phyloP scores from a whole-genome alignment of 805 yeast genomes.

The Zygotorulaspora danielsina region DNA sequence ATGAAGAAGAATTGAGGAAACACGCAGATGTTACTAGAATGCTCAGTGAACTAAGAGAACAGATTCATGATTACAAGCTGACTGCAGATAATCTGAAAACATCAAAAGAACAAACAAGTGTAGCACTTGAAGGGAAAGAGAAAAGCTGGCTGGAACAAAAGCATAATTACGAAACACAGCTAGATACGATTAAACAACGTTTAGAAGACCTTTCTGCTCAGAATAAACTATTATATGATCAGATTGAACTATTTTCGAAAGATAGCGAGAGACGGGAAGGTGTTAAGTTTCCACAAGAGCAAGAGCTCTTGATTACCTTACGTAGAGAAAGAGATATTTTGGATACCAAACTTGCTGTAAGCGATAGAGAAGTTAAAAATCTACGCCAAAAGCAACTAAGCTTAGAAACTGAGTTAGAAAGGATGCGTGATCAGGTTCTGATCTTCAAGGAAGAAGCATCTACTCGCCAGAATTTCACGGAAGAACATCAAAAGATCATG shows the following conservation, averaged over 20 bases:
- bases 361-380: slow-evolving; percentile 50
- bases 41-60: slow-evolving; percentile 40
- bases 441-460: slow-evolving; percentile 36
- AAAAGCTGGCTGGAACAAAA: slow-evolving; percentile 46
- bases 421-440: slow-evolving; percentile 46
- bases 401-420: slow-evolving; percentile 48
- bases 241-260: slow-evolving; percentile 46
- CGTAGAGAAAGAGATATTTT: slow-evolving; percentile 73
- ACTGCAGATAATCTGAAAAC: slow-evolving; percentile 25
- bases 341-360: slow-evolving; percentile 52
- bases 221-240: slow-evolving; percentile 62
- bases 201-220: slow-evolving; percentile 60
- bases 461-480: slow-evolving; percentile 22
- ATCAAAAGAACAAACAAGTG: slow-evolving; percentile 33
- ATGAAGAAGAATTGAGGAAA: slow-evolving; percentile 50
- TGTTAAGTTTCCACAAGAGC: slow-evolving; percentile 33
- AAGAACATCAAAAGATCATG: slow-evolving; percentile 44
- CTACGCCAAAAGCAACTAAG: slow-evolving; percentile 48
- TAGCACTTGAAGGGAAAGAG: slow-evolving; percentile 37
- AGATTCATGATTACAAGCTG: slow-evolving; percentile 32
- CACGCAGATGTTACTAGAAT: slow-evolving; percentile 49
- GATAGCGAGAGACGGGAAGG: slow-evolving; percentile 6
- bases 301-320: slow-evolving; percentile 55
- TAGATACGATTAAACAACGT: slow-evolving; percentile 43
- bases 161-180: slow-evolving; percentile 42